Base-by-base conservation (phyloP, 768 basidiomycete species). In the Chalciporus chontae region DNA sequence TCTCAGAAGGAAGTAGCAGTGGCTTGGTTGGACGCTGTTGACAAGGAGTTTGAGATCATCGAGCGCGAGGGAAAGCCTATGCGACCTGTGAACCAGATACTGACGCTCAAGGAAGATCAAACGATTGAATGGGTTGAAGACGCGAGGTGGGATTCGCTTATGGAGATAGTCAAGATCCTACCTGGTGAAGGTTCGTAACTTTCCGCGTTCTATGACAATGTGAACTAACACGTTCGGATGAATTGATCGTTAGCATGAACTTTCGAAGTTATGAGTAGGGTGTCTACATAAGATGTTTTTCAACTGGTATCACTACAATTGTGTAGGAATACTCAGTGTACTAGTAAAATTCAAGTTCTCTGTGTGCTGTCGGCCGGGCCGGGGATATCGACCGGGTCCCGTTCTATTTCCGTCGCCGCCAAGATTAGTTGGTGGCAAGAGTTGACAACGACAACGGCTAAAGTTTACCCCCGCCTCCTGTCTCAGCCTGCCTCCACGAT, bases 111-210 rank as follows among this genome's bases (percentile, higher is more conserved):
- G 38, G 73, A 74, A 43, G 78, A 84, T 55, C 72, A 70, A 41
- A 64, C 57, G 8, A 78, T 87, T 15, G 65, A 53, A 8, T 89
- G 87, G 85, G 68, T 62, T 34, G 58, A 69, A 23, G 86, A 89
- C 58, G 56, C 53, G 40, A 67, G 68, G 40, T 90, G 83, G 81
- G 73, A 79, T 19, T 63, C 69, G 15, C 47, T 79, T 19, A 78
- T 80, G 73, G 52, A 60, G 23, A 42, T 75, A 42, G 61, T 56
- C n/a, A 58, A 56, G 43, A 56, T 68, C 7, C 48, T 77, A 18
- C 58, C 58, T 17, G 53, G 61, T 23, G 59, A 66, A 57, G 50
- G 51, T 55, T 48, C 23, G 43, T 45, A 1, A 29, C n/a, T n/a
- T 36, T 36, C 6, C 14, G 5, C 9, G 34, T 36, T 36, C 14